Evolutionary conservation across 2,329 filamentous ascomycete species (phyloP).

Genomic region (Paradendryphiella salina): DNA sequence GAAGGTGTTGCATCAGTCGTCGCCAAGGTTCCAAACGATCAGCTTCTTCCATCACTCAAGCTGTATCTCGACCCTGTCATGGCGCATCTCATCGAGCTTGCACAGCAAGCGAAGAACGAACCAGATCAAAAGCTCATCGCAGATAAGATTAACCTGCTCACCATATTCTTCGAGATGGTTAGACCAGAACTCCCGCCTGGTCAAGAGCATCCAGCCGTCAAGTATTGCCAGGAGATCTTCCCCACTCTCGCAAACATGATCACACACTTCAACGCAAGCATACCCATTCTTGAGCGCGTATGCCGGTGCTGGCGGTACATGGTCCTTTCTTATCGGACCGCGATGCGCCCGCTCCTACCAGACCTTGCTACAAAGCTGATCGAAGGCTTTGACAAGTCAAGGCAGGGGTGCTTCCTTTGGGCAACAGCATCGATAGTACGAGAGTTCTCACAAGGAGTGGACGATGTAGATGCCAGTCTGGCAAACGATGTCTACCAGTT

Average conservation of each 20-base stretch:
- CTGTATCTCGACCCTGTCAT: conserved; percentile 92
- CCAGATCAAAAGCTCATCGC: conserved; percentile 83
- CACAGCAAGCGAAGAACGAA: conserved; percentile 81
- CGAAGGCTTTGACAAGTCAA: conserved; percentile 78
- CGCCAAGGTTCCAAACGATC: conserved; percentile 76
- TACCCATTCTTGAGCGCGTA: conserved; percentile 88
- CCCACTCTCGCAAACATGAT: conserved; percentile 83
- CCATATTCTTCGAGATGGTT: conserved; percentile 79
- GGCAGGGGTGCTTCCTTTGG: conserved; percentile 98
- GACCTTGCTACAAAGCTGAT: conserved; percentile 87
- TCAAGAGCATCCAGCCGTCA: conserved; percentile 85
- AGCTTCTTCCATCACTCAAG: conserved; percentile 84
- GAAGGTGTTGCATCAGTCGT: conserved; percentile 94
- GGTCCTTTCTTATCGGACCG: conserved; percentile 91
- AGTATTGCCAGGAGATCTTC: conserved; percentile 95
- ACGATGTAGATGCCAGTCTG: conserved; percentile 79
- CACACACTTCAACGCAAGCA: conserved; percentile 82
- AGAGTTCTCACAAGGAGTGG: conserved; percentile 89
- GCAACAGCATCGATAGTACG: conserved; percentile 92
- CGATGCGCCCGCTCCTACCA: conserved; percentile 81
- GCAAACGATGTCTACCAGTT: conserved; percentile 89
- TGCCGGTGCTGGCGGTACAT: conserved; percentile 97
- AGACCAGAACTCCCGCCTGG: conserved; percentile 71
- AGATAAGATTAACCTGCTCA: conserved; percentile 91
- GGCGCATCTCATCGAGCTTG: conserved; percentile 80